Conservation (phyloP, 305 asterid genomes). For the Fraxinus sp. region DNA sequence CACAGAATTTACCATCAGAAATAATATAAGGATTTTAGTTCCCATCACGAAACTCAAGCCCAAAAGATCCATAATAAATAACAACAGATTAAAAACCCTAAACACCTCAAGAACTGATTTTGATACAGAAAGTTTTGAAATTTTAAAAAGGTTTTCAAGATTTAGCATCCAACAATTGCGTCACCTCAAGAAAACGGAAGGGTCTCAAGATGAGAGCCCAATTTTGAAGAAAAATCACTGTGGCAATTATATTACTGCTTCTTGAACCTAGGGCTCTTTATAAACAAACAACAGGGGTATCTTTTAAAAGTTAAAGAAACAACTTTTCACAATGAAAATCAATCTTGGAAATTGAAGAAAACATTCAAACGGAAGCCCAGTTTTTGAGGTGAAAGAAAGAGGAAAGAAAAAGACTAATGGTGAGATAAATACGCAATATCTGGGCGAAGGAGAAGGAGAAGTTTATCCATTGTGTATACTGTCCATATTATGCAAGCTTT, state of each 20-base stretch:
- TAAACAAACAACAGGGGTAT: background rate
- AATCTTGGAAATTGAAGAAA: background rate
- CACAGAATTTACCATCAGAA: constrained; percentile 33
- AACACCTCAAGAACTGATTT: background rate
- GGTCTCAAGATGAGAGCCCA: background rate
- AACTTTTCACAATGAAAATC: constrained; percentile 10
- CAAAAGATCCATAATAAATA: constrained; percentile 26
- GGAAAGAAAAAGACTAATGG: constrained; percentile 16
- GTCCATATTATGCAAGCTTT: constrained; percentile 16
- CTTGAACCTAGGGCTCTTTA: background rate
- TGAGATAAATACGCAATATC: constrained; percentile 13
- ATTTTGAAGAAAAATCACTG: background rate
- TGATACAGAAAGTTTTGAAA: background rate
- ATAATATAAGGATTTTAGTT: constrained; percentile 12
- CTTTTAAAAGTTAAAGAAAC: constrained; percentile 17
- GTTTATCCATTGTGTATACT: background rate
- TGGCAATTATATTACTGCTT: background rate
- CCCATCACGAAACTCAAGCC: constrained; percentile 18
- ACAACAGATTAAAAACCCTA: background rate
- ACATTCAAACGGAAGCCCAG: background rate
- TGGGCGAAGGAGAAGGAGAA: background rate
- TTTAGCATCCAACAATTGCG: background rate
- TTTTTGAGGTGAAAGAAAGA: constrained; percentile 18
- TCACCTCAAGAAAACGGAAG: background rate
- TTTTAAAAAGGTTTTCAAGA: background rate